A percentile compares a stretch with the other conserved stretches of the same genome.
Evolutionary conservation across 495 filamentous ascomycete genomes (phyloP).

Genomic region (Aspergillus conjunctus): DNA sequence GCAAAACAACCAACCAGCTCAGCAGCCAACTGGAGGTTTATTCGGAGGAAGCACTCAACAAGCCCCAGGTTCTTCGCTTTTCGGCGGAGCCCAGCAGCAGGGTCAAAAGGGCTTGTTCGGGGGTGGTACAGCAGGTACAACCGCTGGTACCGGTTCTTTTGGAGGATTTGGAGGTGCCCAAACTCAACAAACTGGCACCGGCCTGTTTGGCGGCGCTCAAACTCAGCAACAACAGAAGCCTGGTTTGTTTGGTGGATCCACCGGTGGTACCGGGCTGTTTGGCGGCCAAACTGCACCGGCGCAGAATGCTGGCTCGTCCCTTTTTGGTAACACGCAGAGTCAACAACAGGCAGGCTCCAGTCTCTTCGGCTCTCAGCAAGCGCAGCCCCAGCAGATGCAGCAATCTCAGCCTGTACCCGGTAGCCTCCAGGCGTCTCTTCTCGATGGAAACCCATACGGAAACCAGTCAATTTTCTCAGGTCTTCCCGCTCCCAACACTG

Average conservation of each 20-base stretch:
- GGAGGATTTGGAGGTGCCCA: slow-evolving; percentile 34
- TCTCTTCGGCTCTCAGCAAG: slow-evolving; percentile 66
- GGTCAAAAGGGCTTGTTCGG: slow-evolving; percentile 41
- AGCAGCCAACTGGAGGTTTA: slow-evolving; percentile 45
- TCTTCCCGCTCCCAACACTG: slow-evolving; percentile 60
- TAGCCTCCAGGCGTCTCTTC: slow-evolving; percentile 75
- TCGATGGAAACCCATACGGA: slow-evolving; percentile 78
- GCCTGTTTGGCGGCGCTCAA: slow-evolving; percentile 54
- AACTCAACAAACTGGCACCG: slow-evolving; percentile 32
- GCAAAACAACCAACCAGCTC: slow-evolving; percentile 35
- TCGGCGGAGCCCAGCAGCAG: slow-evolving; percentile 47
- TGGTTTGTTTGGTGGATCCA: slow-evolving; percentile 33
- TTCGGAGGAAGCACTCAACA: slow-evolving; percentile 48
- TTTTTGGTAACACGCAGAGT: slow-evolving; percentile 64
- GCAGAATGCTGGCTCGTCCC: slow-evolving; percentile 51
- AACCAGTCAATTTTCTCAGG: slow-evolving; percentile 76
- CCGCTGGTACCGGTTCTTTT: slow-evolving; percentile 30
- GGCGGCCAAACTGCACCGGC: slow-evolving; percentile 39
- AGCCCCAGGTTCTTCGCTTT: slow-evolving; percentile 32
- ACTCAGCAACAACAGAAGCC: slow-evolving; percentile 44
- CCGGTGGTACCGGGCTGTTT: slow-evolving; percentile 49
- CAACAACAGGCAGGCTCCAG: slow-evolving; percentile 54
- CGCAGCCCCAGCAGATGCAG: slow-evolving; percentile 47
- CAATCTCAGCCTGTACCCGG: slow-evolving; percentile 56
- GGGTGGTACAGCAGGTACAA: slow-evolving; percentile 24